A percentile compares a stretch with the other conserved stretches of the same genome.
Evolutionary conservation across 345 rosid genomes (phyloP).

Genomic region (Murraya koenigii): DNA sequence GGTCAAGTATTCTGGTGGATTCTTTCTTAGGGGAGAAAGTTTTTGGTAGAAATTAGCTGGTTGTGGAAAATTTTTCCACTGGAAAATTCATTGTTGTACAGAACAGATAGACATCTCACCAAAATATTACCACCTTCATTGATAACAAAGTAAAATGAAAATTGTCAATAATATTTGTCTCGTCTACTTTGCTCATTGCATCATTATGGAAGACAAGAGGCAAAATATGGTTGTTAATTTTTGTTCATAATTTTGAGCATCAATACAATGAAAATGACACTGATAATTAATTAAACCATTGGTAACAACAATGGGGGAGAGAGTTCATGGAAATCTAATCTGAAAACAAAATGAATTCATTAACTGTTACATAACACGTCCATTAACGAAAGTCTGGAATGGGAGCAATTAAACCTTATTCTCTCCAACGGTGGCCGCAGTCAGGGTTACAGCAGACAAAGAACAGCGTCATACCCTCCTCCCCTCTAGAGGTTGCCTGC

Average conservation of each 20-base stretch:
- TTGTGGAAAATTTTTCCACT: conserved; percentile 31
- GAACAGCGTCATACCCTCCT: conserved; percentile 89
- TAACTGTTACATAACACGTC: background rate
- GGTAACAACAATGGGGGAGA: too few species aligned
- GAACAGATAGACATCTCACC: conserved; percentile 16
- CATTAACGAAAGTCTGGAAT: too few species aligned
- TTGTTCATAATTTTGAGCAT: background rate
- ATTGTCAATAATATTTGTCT: background rate
- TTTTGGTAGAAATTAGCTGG: conserved; percentile 18
- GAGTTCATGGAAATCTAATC: background rate
- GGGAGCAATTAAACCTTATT: conserved; percentile 24
- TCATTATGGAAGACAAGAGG: background rate
- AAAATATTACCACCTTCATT: conserved; percentile 4
- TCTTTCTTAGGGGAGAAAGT: background rate
- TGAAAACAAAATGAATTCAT: background rate
- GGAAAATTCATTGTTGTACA: conserved; percentile 41
- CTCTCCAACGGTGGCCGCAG: conserved; percentile 82
- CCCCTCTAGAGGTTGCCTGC: conserved; percentile 83
- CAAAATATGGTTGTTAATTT: too few species aligned
- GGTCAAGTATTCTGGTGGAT: background rate
- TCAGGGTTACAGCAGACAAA: conserved; percentile 84
- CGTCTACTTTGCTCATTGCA: background rate
- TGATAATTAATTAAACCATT: background rate
- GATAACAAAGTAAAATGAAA: conserved; percentile 4
- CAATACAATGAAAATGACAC: background rate